These are phyloP conservation scores for Trametes sanguinea DNA, from an alignment of 768 basidiomycete genomes.

Conservation along the genomic window DNA sequence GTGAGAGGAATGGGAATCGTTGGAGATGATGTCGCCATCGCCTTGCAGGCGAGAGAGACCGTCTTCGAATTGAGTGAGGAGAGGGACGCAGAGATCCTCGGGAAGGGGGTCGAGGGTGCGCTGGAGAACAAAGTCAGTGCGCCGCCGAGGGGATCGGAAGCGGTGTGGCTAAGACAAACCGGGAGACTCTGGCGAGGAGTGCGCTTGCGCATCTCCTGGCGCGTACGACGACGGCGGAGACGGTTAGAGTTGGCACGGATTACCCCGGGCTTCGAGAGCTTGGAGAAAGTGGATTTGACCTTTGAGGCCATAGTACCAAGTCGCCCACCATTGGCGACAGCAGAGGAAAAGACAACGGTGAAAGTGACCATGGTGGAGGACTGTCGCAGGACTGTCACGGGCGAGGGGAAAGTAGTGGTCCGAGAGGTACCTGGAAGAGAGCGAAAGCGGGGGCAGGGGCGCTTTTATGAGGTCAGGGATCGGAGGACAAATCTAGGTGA, in stretches of 20 bases:
- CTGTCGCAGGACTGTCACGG: not conserved
- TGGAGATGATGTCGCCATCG: not conserved
- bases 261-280: not conserved
- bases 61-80: constrained; percentile 1
- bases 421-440: not conserved
- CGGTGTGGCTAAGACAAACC: constrained; percentile 2
- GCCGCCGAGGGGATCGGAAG: not conserved
- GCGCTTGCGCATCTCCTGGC: not conserved
- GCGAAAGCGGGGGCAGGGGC: constrained; percentile 1
- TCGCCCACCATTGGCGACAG: not conserved
- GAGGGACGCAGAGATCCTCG: not conserved
- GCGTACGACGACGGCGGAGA: not conserved
- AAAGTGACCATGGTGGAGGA: not conserved
- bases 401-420: not conserved
- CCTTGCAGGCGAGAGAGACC: not conserved
- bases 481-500: constrained; percentile 1
- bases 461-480: not conserved
- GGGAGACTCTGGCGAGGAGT: constrained; percentile 2
- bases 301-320: not conserved
- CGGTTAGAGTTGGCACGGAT: not conserved
- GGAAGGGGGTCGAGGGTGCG: constrained; percentile 6
- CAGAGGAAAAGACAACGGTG: not conserved
- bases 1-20: not conserved
- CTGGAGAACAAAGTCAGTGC: not conserved
- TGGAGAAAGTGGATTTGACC: constrained; percentile 5